Base-by-base conservation (phyloP, 495 filamentous ascomycete species). In the Glutinoglossum americanum region DNA sequence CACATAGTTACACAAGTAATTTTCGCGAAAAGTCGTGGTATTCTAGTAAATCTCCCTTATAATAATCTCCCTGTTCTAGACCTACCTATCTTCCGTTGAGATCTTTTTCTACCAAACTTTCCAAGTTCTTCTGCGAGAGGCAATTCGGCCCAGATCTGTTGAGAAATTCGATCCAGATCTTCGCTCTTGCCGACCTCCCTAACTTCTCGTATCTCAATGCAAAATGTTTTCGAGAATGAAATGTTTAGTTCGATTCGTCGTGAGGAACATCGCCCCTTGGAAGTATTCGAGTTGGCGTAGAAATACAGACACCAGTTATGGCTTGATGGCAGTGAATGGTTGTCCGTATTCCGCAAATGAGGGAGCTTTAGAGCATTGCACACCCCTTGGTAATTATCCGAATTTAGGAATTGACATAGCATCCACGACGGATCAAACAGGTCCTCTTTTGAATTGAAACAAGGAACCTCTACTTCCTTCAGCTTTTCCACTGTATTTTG, bases 201-300 rank as follows among this genome's bases (percentile, higher is more conserved):
- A 53, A 32, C 25, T 53, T 32, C 49, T 53, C 49, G 23, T 71
- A 71, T 62, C 69, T 66, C 17, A 75, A 64, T 28, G 64, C 65
- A 47, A 74, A n/a, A n/a, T n/a, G n/a, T n/a, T n/a, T n/a, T n/a
- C n/a, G n/a, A n/a, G n/a, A n/a, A n/a, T n/a, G n/a, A n/a, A n/a
- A n/a, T n/a, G n/a, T n/a, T n/a, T n/a, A n/a, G n/a, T n/a, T n/a
- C n/a, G n/a, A n/a, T n/a, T n/a, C n/a, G n/a, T n/a, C n/a, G n/a
- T n/a, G n/a, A n/a, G n/a, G n/a, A n/a, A n/a, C n/a, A n/a, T n/a
- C n/a, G n/a, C n/a, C n/a, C n/a, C n/a, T n/a, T n/a, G n/a, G n/a
- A n/a, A n/a, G n/a, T n/a, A n/a, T n/a, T n/a, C n/a, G n/a, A n/a
- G n/a, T n/a, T n/a, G n/a, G n/a, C n/a, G n/a, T n/a, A n/a, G n/a